Percentiles rank a stretch among this genome's conserved stretches.
These are phyloP conservation scores for Carex kokanica DNA, from an alignment of 176 grass and related monocot genomes.

Conservation along the genomic window DNA sequence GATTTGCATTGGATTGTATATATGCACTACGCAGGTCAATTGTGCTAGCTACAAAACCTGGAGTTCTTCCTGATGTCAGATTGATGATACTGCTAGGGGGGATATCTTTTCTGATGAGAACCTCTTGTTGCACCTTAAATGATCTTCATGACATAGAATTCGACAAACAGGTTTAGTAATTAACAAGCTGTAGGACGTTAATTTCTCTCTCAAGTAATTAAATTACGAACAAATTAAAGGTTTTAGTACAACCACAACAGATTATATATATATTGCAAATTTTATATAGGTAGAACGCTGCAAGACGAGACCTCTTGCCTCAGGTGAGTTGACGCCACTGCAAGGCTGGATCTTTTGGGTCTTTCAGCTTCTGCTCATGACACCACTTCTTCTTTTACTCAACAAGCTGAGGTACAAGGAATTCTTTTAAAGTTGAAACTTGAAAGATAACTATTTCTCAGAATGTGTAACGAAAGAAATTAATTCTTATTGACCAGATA, in stretches of 20 bases:
- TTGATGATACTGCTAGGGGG: neutral
- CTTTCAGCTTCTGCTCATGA: neutral
- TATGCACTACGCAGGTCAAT: neutral
- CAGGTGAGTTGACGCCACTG: neutral
- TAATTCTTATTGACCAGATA: neutral
- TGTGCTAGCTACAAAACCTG: neutral
- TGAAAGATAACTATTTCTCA: no score
- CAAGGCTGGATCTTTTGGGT: constrained; percentile 6
- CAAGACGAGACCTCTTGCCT: constrained; percentile 8
- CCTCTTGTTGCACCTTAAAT: constrained; percentile 9
- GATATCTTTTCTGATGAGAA: neutral
- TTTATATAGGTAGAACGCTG: neutral
- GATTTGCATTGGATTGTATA: neutral
- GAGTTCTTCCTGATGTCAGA: neutral
- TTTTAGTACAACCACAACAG: neutral
- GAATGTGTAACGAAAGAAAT: neutral
- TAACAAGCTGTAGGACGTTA: neutral
- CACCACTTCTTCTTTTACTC: neutral
- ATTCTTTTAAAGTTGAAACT: neutral
- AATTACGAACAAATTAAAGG: neutral
- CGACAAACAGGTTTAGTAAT: constrained; percentile 14
- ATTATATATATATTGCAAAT: neutral
- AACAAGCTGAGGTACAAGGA: neutral
- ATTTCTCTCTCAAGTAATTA: neutral
- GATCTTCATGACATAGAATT: constrained; percentile 17